These are phyloP conservation scores for Saturnispora besseyi DNA, from an alignment of 805 yeast genomes.

Conservation along the genomic window DNA sequence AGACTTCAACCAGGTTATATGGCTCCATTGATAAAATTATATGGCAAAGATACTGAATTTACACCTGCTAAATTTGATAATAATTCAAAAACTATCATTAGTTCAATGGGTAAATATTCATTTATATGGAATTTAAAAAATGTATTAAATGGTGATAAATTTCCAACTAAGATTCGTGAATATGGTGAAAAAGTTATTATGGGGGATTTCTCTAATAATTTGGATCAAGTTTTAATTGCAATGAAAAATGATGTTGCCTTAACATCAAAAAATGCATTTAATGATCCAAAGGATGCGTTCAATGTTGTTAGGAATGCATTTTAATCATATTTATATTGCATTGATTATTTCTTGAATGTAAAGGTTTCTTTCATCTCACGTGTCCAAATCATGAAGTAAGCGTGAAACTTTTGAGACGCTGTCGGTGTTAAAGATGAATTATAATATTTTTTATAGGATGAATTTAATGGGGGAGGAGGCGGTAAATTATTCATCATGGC, in stretches of 20 bases:
- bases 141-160: slow-evolving; percentile 42
- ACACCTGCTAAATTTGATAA: slow-evolving; percentile 73
- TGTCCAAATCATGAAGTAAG: slow-evolving; percentile 47
- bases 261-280: slow-evolving; percentile 52
- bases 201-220: slow-evolving; percentile 71
- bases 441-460: not conserved
- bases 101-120: slow-evolving; percentile 44
- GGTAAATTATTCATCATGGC: slow-evolving; percentile 56
- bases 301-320: slow-evolving; percentile 21
- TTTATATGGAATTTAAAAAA: slow-evolving; percentile 69
- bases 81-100: slow-evolving; percentile 42
- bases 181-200: slow-evolving; percentile 57
- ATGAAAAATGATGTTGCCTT: slow-evolving; percentile 68
- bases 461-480: slow-evolving; percentile 30
- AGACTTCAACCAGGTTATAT: slow-evolving; percentile 65
- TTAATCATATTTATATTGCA: slow-evolving; percentile 2
- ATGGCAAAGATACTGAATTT: slow-evolving; percentile 43
- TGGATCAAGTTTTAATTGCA: slow-evolving; percentile 63
- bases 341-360: slow-evolving; percentile 33
- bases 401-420: slow-evolving; percentile 45
- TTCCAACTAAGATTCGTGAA: slow-evolving; percentile 54
- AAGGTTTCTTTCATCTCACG: slow-evolving; percentile 52
- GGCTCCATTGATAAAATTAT: slow-evolving; percentile 48
- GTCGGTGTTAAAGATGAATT: slow-evolving; percentile 36
- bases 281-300: slow-evolving; percentile 35